Percentiles rank a stretch among this genome's conserved stretches.
phyloP scores from a whole-genome alignment of 148 eudicot genomes.

The Nyssa sinensis region DNA sequence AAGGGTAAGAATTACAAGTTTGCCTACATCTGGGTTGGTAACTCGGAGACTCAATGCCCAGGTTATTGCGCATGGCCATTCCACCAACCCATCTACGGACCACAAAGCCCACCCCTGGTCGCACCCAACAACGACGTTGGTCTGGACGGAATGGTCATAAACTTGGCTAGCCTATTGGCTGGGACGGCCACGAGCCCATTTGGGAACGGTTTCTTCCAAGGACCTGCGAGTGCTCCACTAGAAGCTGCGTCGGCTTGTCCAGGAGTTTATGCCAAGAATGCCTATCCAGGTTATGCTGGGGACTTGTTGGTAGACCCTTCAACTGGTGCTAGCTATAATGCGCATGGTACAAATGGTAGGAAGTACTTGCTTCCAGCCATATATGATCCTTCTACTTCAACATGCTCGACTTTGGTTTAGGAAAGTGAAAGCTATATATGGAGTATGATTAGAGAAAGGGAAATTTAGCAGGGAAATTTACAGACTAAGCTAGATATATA shows the following conservation, averaged over 20 bases:
- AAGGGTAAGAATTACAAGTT: slow-evolving; percentile 16
- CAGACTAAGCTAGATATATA: too few relatives aligned
- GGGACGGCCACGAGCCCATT: slow-evolving; percentile 72
- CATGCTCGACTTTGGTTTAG: slow-evolving; percentile 48
- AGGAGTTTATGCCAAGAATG: slow-evolving; percentile 59
- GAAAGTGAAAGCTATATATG: neutral
- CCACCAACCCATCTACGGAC: slow-evolving; percentile 69
- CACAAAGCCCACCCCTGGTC: slow-evolving; percentile 54
- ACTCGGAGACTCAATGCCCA: slow-evolving; percentile 57
- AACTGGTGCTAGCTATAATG: slow-evolving; percentile 58
- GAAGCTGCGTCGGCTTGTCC: slow-evolving; percentile 63
- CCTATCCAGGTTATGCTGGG: slow-evolving; percentile 69
- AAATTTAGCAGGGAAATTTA: too few relatives aligned
- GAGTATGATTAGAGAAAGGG: too few relatives aligned
- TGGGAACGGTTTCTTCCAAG: slow-evolving; percentile 60
- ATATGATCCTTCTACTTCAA: slow-evolving; percentile 44
- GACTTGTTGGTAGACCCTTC: slow-evolving; percentile 42
- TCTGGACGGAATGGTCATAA: slow-evolving; percentile 61
- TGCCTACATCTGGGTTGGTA: slow-evolving; percentile 62
- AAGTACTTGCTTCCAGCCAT: slow-evolving; percentile 57
- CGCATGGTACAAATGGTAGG: slow-evolving; percentile 45
- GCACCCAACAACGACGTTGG: slow-evolving; percentile 71
- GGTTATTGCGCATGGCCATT: slow-evolving; percentile 84
- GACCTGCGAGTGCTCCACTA: slow-evolving; percentile 57
- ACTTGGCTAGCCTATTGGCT: slow-evolving; percentile 54